Evolutionary conservation across 169 alveolate genomes (phyloP).

Genomic region (Cyclospora cayetanensis): DNA sequence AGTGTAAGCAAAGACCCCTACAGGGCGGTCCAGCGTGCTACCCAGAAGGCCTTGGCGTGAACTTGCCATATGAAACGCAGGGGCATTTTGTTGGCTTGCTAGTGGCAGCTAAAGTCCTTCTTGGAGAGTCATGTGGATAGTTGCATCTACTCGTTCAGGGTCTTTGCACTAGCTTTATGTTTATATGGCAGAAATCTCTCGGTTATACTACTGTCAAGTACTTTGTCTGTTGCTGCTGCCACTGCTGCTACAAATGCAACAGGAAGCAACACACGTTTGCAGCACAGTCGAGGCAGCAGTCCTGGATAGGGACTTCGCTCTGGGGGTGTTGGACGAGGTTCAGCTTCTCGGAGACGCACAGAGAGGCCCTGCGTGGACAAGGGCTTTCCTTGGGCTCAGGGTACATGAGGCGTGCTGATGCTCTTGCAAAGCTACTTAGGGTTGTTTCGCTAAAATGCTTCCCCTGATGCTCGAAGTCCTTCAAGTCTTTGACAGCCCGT

Average conservation of each 20-base stretch:
- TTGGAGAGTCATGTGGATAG: too few relatives aligned
- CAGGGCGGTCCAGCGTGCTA: not conserved
- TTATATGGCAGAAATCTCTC: too few relatives aligned
- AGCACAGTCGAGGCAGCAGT: conserved; percentile 93
- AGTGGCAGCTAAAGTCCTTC: too few relatives aligned
- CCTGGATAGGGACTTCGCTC: conserved; percentile 80
- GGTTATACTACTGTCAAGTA: too few relatives aligned
- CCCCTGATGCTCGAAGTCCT: too few relatives aligned
- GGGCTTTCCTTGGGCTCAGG: conserved; percentile 88
- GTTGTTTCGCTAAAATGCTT: too few relatives aligned
- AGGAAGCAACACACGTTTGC: conserved; percentile 85
- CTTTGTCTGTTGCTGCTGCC: not conserved
- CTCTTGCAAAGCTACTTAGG: too few relatives aligned
- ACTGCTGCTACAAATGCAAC: not conserved
- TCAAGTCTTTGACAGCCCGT: too few relatives aligned
- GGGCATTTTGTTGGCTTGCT: too few relatives aligned
- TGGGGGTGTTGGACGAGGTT: conserved; percentile 94
- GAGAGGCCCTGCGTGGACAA: conserved; percentile 94
- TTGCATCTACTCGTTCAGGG: not conserved
- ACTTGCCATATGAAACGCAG: too few relatives aligned
- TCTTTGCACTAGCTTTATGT: not conserved
- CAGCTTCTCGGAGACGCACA: conserved; percentile 89
- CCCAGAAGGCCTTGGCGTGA: not conserved
- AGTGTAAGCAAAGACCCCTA: conserved; percentile 7
- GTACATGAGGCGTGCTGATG: not conserved